phyloP scores from a whole-genome alignment of 1,284 basidiomycete genomes.

The Marasmius oreades region DNA sequence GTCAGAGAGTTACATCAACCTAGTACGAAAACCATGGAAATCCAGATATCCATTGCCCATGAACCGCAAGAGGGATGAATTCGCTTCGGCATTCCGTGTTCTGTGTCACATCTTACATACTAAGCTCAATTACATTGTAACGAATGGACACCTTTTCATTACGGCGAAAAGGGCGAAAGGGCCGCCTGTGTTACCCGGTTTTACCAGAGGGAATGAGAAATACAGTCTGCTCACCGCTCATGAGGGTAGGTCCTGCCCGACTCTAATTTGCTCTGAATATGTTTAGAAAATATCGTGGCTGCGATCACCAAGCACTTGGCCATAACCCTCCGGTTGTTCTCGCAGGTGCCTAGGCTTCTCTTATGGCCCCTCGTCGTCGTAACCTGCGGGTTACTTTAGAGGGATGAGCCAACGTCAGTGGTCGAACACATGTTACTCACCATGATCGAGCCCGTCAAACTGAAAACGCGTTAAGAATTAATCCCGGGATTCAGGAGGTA shows the following conservation, averaged over 20 bases:
- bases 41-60: constrained; percentile 60
- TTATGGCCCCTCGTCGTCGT: constrained; percentile 61
- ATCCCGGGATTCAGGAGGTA: constrained; percentile 17
- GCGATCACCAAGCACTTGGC: too few species aligned
- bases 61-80: constrained; percentile 72
- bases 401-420: background rate
- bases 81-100: constrained; percentile 76
- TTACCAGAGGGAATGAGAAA: constrained; percentile 36
- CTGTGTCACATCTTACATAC: constrained; percentile 71
- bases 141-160: constrained; percentile 62
- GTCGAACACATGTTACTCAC: constrained; percentile 30
- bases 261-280: too few species aligned
- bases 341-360: too few species aligned
- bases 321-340: too few species aligned
- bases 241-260: background rate
- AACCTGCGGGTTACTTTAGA: constrained; percentile 65
- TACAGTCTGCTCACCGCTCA: constrained; percentile 3
- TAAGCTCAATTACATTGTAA: constrained; percentile 74
- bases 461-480: constrained; percentile 56
- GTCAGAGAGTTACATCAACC: constrained; percentile 32
- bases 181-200: constrained; percentile 51
- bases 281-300: too few species aligned
- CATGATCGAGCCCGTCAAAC: constrained; percentile 66
- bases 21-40: constrained; percentile 62
- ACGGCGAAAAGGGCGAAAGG: constrained; percentile 65